A percentile compares a stretch with the other conserved stretches of the same genome.
phyloP scores from a whole-genome alignment of 1,284 basidiomycete species.

The Rhizopogon parksii region DNA sequence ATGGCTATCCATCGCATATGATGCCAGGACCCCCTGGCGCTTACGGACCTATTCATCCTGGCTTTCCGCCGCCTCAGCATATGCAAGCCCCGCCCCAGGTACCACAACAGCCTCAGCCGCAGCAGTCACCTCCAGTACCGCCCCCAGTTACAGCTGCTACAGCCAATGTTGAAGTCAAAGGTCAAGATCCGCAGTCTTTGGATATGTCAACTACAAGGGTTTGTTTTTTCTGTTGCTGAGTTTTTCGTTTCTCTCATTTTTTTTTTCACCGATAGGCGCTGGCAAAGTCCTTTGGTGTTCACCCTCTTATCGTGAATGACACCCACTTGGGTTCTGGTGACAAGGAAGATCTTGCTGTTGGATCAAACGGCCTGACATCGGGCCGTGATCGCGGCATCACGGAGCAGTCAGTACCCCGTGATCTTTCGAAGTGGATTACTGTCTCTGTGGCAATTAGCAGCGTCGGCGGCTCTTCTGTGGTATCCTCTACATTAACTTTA shows the following conservation, averaged over 20 bases:
- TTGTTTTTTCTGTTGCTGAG: constrained; percentile 9
- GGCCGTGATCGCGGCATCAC: constrained; percentile 57
- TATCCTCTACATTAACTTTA: constrained; percentile 38
- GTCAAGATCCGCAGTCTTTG: constrained; percentile 67
- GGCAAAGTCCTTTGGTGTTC: constrained; percentile 73
- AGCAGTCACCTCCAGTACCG: constrained; percentile 23
- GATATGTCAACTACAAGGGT: constrained; percentile 68
- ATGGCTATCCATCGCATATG: constrained; percentile 40
- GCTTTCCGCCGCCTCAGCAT: constrained; percentile 38
- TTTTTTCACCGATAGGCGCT: constrained; percentile 39
- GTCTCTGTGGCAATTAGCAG: constrained; percentile 45
- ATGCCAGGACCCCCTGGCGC: constrained; percentile 43
- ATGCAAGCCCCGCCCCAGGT: constrained; percentile 29
- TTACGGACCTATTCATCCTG: constrained; percentile 46
- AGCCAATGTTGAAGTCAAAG: constrained; percentile 44
- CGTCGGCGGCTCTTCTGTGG: constrained; percentile 27
- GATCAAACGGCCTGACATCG: constrained; percentile 58
- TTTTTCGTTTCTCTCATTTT: constrained; percentile 5
- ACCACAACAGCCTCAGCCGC: constrained; percentile 19
- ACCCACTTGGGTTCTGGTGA: constrained; percentile 48
- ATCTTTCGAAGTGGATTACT: constrained; percentile 52
- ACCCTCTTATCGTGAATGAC: constrained; percentile 58
- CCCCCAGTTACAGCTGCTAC: constrained; percentile 27
- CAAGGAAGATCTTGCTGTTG: constrained; percentile 69
- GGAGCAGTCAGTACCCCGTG: constrained; percentile 52